Base-by-base conservation (phyloP, 345 rosid genomes). In the Hibiscus trionum region DNA sequence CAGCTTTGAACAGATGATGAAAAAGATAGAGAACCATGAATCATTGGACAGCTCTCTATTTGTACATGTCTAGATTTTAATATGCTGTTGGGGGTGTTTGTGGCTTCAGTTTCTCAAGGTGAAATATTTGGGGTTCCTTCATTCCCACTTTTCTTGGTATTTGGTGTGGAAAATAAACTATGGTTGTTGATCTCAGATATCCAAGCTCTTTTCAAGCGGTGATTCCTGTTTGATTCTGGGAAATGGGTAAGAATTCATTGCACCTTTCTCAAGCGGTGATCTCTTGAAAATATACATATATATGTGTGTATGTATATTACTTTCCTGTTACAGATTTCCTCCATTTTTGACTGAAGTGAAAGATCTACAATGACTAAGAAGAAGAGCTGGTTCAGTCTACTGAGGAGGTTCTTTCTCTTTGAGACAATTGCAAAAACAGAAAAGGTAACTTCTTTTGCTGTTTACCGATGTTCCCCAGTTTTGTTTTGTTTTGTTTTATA, bases 331-430 rank as follows among this genome's bases (percentile, higher is more conserved):
- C 39, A n/a, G 19, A 16, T 70, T 17, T 57, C 52, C 16, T 66
- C 37, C 53, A 70, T 57, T 56, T 69, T 33, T 65, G 59, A 17
- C 37, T 69, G n/a, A 12, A 80, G 77, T 79, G 73, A 67, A 84
- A 73, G 78, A 81, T 77, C 67, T 79, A 72, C 75, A 72, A 90
- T 89, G 93, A 86, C 84, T 31, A 88, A 86, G 90, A 89, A 86
- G 85, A 89, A 81, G 71, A 82, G 90, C 68, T 87, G 93, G 91
- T 79, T 94, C 82, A 83, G 74, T 81, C 66, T 84, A n/a, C 70
- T 91, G 73, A 94, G 83, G 81, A 85, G 86, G 77, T 77, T 94
- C 66, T 90, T 94, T 73, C 68, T 83, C 67, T 80, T 94, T 42
- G 97, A 88, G 16, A 53, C 81, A 61, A 49, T 52, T 37, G 72